Evolutionary conservation across 345 rosid genomes (phyloP).

Genomic region (Dimocarpus longan): DNA sequence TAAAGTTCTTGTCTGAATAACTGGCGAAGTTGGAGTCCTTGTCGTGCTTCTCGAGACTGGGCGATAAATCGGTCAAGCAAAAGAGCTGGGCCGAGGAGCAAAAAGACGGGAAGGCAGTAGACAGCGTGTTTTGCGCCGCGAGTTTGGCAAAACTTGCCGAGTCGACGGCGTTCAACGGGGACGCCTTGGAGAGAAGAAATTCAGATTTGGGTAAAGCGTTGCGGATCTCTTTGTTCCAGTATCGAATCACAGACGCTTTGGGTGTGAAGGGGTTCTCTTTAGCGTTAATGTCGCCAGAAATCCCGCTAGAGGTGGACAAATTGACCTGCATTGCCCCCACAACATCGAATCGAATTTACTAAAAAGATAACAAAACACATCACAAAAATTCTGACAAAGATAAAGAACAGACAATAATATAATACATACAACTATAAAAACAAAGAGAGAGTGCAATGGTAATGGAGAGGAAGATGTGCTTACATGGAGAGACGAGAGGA

Average conservation of each 20-base stretch:
- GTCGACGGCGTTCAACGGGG: slow-evolving; percentile 68
- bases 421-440: not conserved
- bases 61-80: slow-evolving; percentile 67
- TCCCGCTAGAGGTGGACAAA: slow-evolving; percentile 30
- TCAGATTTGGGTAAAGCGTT: slow-evolving; percentile 43
- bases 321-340: slow-evolving; percentile 44
- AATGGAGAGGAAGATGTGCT: slow-evolving; percentile 10
- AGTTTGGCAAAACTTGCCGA: slow-evolving; percentile 68
- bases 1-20: slow-evolving; percentile 70
- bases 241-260: slow-evolving; percentile 67
- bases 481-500: slow-evolving; percentile 36
- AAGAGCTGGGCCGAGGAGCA: slow-evolving; percentile 84
- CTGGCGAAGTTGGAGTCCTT: slow-evolving; percentile 54
- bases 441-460: not conserved
- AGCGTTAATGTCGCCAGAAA: slow-evolving; percentile 30
- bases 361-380: not conserved
- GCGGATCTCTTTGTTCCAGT: slow-evolving; percentile 83
- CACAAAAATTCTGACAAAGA: not conserved
- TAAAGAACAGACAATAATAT: not conserved
- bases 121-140: slow-evolving; percentile 61
- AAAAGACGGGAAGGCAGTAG: slow-evolving; percentile 61
- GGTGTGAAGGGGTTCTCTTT: slow-evolving; percentile 76
- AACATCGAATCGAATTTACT: not conserved
- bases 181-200: slow-evolving; percentile 76
- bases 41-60: slow-evolving; percentile 46